Evolutionary conservation across 805 yeast genomes (phyloP).

Genomic region (Yamadazyma paraphyllophila): DNA sequence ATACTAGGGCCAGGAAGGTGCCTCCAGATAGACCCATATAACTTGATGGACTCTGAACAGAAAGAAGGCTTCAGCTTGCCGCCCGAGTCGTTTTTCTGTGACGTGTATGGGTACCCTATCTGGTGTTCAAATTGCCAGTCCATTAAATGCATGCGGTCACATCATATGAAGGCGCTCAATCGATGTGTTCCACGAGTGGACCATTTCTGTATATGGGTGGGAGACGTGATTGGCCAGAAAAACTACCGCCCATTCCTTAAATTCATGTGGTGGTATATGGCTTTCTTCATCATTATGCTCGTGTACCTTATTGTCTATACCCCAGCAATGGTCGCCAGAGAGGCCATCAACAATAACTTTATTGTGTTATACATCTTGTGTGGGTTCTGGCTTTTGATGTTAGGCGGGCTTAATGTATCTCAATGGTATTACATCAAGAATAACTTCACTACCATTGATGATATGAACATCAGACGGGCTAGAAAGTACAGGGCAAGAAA

Average conservation of each 20-base stretch:
- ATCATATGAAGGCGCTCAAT: slow-evolving; percentile 58
- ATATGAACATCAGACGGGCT: slow-evolving; percentile 38
- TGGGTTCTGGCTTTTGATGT: slow-evolving; percentile 46
- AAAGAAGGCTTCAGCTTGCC: slow-evolving; percentile 29
- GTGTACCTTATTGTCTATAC: slow-evolving; percentile 26
- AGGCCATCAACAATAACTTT: slow-evolving; percentile 43
- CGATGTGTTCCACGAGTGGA: slow-evolving; percentile 74
- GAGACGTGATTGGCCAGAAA: slow-evolving; percentile 63
- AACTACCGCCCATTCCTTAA: slow-evolving; percentile 63
- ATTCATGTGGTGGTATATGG: slow-evolving; percentile 39
- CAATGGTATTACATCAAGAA: slow-evolving; percentile 44
- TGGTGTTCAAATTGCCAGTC: slow-evolving; percentile 72
- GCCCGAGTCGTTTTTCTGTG: slow-evolving; percentile 67
- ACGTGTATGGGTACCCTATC: slow-evolving; percentile 67
- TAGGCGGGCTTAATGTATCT: slow-evolving; percentile 39
- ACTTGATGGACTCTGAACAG: slow-evolving; percentile 20
- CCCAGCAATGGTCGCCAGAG: slow-evolving; percentile 6
- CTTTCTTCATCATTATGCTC: slow-evolving; percentile 31
- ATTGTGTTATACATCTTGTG: slow-evolving; percentile 46
- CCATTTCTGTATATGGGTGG: slow-evolving; percentile 81
- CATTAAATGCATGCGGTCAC: slow-evolving; percentile 65
- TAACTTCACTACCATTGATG: slow-evolving; percentile 63
- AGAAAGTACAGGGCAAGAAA: slow-evolving; percentile 17
- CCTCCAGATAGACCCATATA: slow-evolving; percentile 36
- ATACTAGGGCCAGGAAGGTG: slow-evolving; percentile 58